Conservation (phyloP, 1,284 basidiomycete genomes). For the Anthracocystis walkeri region DNA sequence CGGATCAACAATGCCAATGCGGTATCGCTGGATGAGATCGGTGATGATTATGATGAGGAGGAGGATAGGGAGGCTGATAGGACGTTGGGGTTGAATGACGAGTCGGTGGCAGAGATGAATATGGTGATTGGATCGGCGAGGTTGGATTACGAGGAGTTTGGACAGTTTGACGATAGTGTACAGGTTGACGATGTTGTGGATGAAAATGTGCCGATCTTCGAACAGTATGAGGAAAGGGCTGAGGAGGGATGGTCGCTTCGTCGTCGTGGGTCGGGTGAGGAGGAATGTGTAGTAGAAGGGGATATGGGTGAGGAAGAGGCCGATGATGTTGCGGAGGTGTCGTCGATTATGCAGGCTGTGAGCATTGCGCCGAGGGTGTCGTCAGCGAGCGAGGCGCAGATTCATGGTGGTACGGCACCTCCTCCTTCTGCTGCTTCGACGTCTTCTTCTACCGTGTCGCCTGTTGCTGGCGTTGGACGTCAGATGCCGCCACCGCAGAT, state of each 20-base stretch:
- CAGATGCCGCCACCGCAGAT: slow-evolving; percentile 7
- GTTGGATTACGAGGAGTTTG: slow-evolving; percentile 37
- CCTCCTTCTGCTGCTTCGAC: slow-evolving; percentile 18
- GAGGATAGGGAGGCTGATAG: slow-evolving; percentile 29
- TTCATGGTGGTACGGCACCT: slow-evolving; percentile 11
- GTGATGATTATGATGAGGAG: slow-evolving; percentile 52
- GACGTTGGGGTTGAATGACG: slow-evolving; percentile 59
- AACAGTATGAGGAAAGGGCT: background rate
- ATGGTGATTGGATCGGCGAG: slow-evolving; percentile 59
- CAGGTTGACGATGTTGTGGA: slow-evolving; percentile 14
- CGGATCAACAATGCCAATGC: slow-evolving; percentile 48
- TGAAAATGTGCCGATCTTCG: slow-evolving; percentile 17
- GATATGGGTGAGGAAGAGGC: slow-evolving; percentile 24
- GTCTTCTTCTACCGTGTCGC: slow-evolving; percentile 17
- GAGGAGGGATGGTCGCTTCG: slow-evolving; percentile 13
- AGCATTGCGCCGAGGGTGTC: slow-evolving; percentile 11
- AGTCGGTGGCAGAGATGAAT: slow-evolving; percentile 63
- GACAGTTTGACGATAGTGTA: slow-evolving; percentile 38
- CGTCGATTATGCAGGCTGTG: slow-evolving; percentile 44
- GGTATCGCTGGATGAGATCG: slow-evolving; percentile 58
- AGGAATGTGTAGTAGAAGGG: slow-evolving; percentile 15
- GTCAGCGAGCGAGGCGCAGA: background rate
- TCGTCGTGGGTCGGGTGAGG: slow-evolving; percentile 2
- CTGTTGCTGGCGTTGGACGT: slow-evolving; percentile 4
- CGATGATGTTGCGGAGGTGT: slow-evolving; percentile 46